phyloP scores from a whole-genome alignment of 306 rosid species.

The Alnus rubra region DNA sequence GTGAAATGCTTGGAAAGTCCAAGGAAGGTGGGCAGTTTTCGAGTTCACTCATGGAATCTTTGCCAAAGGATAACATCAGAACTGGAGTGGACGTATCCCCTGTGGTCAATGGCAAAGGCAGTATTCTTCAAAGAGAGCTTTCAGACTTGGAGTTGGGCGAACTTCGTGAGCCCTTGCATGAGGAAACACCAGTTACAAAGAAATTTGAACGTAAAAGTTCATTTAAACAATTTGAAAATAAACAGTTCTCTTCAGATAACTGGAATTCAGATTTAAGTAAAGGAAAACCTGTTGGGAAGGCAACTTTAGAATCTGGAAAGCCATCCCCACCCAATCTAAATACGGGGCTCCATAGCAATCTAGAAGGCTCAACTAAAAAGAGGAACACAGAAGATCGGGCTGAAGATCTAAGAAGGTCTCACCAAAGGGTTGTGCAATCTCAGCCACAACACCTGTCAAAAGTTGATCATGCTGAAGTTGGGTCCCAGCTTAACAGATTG shows the following conservation, averaged over 20 bases:
- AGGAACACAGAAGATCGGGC: conserved; percentile 54
- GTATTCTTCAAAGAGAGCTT: conserved; percentile 77
- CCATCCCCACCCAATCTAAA: conserved; percentile 50
- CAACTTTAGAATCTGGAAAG: conserved; percentile 55
- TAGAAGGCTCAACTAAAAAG: conserved; percentile 54
- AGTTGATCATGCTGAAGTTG: conserved; percentile 56
- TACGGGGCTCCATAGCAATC: conserved; percentile 51
- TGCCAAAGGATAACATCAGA: conserved; percentile 52
- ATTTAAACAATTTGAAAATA: conserved; percentile 61
- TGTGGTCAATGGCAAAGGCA: conserved; percentile 58
- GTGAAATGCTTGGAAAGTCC: conserved; percentile 53
- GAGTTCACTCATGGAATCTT: conserved; percentile 43
- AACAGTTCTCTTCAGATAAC: conserved; percentile 51
- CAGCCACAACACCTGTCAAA: conserved; percentile 54
- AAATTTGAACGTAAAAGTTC: conserved; percentile 77
- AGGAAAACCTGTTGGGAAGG: conserved; percentile 54
- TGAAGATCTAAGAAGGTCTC: conserved; percentile 65
- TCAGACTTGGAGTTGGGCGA: conserved; percentile 97
- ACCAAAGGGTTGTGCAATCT: conserved; percentile 51
- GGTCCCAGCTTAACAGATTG: conserved; percentile 42
- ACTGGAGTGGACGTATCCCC: conserved; percentile 54
- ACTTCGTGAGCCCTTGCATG: conserved; percentile 84
- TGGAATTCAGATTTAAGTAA: conserved; percentile 53
- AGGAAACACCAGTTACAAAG: conserved; percentile 56
- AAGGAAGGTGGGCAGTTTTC: conserved; percentile 57